Evolutionary conservation across 768 basidiomycete species (phyloP).

Genomic region (Agaricus subrufescens): DNA sequence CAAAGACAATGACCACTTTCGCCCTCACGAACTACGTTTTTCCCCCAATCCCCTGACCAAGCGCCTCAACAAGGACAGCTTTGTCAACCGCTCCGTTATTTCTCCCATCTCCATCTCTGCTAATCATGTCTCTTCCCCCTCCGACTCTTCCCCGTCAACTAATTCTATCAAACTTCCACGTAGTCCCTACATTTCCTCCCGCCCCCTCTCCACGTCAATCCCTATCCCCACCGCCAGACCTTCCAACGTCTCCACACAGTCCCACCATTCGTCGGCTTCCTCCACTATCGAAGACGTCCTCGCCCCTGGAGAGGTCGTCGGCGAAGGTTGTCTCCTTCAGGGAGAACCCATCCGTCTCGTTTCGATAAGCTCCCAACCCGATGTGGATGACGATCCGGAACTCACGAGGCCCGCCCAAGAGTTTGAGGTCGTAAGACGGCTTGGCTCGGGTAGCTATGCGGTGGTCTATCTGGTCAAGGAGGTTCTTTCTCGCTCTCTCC

Average conservation of each 20-base stretch:
- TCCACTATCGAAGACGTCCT: conserved; percentile 58
- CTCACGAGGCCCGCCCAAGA: conserved; percentile 50
- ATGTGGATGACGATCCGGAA: conserved; percentile 26
- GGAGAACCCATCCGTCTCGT: conserved; percentile 63
- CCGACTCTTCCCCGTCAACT: conserved; percentile 31
- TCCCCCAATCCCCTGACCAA: conserved; percentile 24
- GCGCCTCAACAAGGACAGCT: conserved; percentile 34
- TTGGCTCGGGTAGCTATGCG: conserved; percentile 89
- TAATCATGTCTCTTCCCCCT: conserved; percentile 30
- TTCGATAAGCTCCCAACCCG: conserved; percentile 34
- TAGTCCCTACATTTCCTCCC: conserved; percentile 34
- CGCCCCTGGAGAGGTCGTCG: conserved; percentile 67
- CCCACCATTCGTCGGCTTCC: conserved; percentile 34
- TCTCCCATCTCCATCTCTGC: conserved; percentile 24
- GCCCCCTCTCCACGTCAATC: conserved; percentile 24
- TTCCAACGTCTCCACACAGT: conserved; percentile 22
- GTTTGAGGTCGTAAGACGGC: conserved; percentile 80
- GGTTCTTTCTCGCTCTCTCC: conserved; percentile 45
- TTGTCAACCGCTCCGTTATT: conserved; percentile 24
- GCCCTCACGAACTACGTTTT: conserved; percentile 35
- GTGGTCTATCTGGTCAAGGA: conserved; percentile 91
- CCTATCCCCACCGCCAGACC: conserved; percentile 23
- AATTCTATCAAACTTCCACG: conserved; percentile 30
- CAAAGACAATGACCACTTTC: conserved; percentile 33
- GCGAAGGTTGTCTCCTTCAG: conserved; percentile 60